phyloP scores from a whole-genome alignment of 2,329 filamentous ascomycete species.

The Alternaria longipes region DNA sequence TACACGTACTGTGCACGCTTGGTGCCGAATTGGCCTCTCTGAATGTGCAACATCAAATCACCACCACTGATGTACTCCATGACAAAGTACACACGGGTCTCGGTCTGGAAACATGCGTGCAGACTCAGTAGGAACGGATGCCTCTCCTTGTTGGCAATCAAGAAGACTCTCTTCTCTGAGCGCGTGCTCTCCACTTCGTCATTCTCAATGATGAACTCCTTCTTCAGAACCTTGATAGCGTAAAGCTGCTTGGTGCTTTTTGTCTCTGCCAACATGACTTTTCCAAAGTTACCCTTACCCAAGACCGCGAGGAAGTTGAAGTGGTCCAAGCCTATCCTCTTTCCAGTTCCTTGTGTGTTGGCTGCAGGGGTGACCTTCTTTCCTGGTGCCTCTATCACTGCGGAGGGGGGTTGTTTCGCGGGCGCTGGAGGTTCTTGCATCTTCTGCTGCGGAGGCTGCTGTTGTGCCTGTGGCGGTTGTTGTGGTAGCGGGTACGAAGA shows the following conservation, averaged over 20 bases:
- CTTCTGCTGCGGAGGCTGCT: conserved; percentile 57
- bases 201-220: conserved; percentile 99
- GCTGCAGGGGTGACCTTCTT: conserved; percentile 74
- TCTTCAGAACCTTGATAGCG: conserved; percentile 98
- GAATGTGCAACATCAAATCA: conserved; percentile 98
- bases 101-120: conserved; percentile 98
- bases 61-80: conserved; percentile 99
- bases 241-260: conserved; percentile 92
- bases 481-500: conserved; percentile 44
- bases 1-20: conserved; percentile 88
- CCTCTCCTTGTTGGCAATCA: conserved; percentile 95
- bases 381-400: conserved; percentile 44
- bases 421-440: conserved; percentile 24
- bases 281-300: conserved; percentile 99
- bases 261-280: conserved; percentile 98
- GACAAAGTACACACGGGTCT: conserved; percentile 97
- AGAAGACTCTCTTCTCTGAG: conserved; percentile 96
- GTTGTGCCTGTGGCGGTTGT: conserved; percentile 61
- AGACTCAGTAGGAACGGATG: conserved; percentile 95
- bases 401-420: conserved; percentile 49
- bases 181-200: conserved; percentile 98
- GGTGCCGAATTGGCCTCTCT: conserved; percentile 92
- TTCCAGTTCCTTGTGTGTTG: conserved; percentile 73
- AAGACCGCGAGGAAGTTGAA: conserved; percentile 99
- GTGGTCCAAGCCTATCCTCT: conserved; percentile 93